Evolutionary conservation across 139 green algal species (phyloP), one percentile per base, ranked within the genome.

Genomic region (Tetraselmis chui): DNA sequence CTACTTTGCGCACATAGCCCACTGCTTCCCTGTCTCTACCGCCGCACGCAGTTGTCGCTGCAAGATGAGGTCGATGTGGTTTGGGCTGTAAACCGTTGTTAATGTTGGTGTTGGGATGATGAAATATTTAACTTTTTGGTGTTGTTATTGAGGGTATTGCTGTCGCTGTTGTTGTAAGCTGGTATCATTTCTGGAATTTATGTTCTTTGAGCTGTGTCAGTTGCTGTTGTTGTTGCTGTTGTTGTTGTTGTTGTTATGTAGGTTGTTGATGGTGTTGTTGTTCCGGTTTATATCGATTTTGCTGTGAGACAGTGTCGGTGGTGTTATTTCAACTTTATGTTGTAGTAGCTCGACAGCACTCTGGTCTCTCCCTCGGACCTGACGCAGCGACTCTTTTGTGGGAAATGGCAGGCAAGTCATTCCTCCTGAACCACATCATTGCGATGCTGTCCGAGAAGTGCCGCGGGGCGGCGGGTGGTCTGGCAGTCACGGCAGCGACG

Each of bases 401-500:
- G 1, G 59, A 28, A 5, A 22, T 23, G 59, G 79, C 79, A 79
- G 91, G 91, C 59, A 94, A 94, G 84, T 90, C 87, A 0, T 93
- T 92, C 84, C 82, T 93, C 25, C 87, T 93, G 1, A 91, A 85
- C 67, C 79, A 80, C 30, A 86, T 92, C 67, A 84, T 92, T 24
- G 31, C 75, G 5, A 28, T 84, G 29, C 85, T 92, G 75, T 75
- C 75, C 25, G 23, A 81, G 26, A 80, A 76, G 29, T 91, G 89
- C 59, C 85, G 79, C 1, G 27, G 59, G 0, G 84, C 91, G 0
- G 30, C 2, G 0, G 58, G 75, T 26, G 76, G 32, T 2, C 90
- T 95, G 59, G 91, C 88, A 0, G 78, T 92, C 22, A 87, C 81
- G 31, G 90, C 91, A 0, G 81, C 88, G 30, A 93, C 91, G 0